Base-by-base conservation (phyloP, 2,329 filamentous ascomycete species). In the Aspergillus ustus region DNA sequence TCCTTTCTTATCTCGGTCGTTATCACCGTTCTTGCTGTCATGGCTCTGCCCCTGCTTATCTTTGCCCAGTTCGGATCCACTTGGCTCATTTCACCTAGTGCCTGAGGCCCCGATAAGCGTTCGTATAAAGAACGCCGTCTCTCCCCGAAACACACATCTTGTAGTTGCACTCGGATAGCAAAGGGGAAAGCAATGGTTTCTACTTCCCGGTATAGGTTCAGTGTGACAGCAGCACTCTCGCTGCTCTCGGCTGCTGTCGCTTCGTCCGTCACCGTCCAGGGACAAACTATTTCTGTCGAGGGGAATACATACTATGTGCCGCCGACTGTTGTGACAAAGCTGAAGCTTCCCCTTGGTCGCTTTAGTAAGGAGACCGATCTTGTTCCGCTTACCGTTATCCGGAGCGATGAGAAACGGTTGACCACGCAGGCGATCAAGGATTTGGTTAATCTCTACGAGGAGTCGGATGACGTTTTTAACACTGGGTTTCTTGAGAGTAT, bases 221-320 rank as follows among this genome's bases (percentile, higher is more conserved):
- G 40, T 4, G 6, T 49, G 13, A 19, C 53, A 22, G 20, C 44
- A 6, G 52, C 28, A 8, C 9, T 55, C 7, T 34, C 52, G 28
- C 44, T 56, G 29, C 22, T 56, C 6, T 49, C 53, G 6, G 22
- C 19, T 19, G 44, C 44, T 11, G 19, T n/a, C 11, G 45, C 25
- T 20, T 28, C 43, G 7, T 28, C 43, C 2, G 19, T 19, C n/a
- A 28, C 31, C 7, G 6, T 2, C 6, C 49, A 40, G 11, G 53
- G 53, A 19, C 53, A 56, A 20, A 56, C 53, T 13, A 49, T 56
- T 13, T 19, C 9, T 8, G 28, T 56, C 2, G 53, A 45, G 7
- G 25, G 29, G 3, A 56, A 40, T 19, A 40, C 45, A 8, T 56
- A 56, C 53, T 56, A 56, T 34, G 53, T 56, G 19, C 53, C 53